phyloP scores from a whole-genome alignment of 2,329 filamentous ascomycete species.

The Chaetomium strumarium region DNA sequence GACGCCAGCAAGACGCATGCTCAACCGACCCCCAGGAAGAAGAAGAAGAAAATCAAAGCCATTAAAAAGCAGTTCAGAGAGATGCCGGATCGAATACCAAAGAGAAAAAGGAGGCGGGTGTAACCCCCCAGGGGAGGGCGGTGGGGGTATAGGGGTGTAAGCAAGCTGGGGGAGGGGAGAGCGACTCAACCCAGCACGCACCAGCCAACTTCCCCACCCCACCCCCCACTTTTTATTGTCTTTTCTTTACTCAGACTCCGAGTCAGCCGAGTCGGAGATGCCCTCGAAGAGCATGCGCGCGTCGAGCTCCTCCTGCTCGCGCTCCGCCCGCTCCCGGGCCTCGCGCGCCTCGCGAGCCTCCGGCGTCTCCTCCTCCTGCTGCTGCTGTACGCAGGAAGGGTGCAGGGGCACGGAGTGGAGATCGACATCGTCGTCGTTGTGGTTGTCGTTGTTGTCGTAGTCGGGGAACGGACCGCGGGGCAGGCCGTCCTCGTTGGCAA shows the following conservation, averaged over 20 bases:
- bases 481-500: background rate
- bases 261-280: background rate
- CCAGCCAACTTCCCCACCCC: background rate
- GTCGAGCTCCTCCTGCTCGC: slow-evolving; percentile 3
- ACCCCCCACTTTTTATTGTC: too few species aligned
- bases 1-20: too few species aligned
- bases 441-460: background rate
- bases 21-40: too few species aligned
- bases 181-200: background rate
- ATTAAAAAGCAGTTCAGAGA: too few species aligned
- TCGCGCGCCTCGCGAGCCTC: background rate
- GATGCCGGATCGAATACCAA: too few species aligned
- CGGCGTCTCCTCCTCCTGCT: background rate
- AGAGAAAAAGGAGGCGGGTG: too few species aligned
- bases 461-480: background rate
- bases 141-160: too few species aligned
- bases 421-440: background rate
- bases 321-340: background rate
- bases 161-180: too few species aligned
- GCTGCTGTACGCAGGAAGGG: background rate
- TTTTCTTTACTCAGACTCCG: too few species aligned
- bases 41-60: too few species aligned
- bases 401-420: slow-evolving; percentile 5
- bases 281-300: background rate
- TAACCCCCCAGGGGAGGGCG: too few species aligned